These are phyloP conservation scores for Meyerozyma sp. DNA, from an alignment of 1,139 yeast species.

Conservation along the genomic window DNA sequence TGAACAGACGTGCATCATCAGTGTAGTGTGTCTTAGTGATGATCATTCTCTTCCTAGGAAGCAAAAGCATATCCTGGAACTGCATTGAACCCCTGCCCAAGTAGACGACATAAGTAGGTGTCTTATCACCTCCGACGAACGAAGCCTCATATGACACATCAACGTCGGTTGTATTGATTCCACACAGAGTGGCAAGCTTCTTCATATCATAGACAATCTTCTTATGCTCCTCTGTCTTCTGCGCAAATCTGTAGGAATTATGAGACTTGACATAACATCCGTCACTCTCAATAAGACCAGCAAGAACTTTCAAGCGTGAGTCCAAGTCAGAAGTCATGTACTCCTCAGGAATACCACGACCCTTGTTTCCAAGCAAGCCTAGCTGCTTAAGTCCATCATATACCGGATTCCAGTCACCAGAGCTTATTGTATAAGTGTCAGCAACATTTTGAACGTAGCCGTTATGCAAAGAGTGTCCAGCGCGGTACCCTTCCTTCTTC, in stretches of 20 bases:
- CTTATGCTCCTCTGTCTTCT: neutral
- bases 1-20: neutral
- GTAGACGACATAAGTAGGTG: neutral
- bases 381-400: neutral
- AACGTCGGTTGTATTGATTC: slow-evolving; percentile 1
- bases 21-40: neutral
- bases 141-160: neutral
- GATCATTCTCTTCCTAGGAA: slow-evolving; percentile 2
- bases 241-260: slow-evolving; percentile 1
- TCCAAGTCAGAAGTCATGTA: slow-evolving; percentile 1
- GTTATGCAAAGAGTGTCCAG: neutral
- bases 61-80: neutral
- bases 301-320: neutral
- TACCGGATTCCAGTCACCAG: slow-evolving; percentile 1
- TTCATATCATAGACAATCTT: slow-evolving; percentile 2
- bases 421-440: neutral
- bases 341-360: neutral
- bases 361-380: slow-evolving; percentile 2
- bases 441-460: neutral
- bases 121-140: neutral
- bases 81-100: slow-evolving; percentile 1
- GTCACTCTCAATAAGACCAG: slow-evolving; percentile 3
- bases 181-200: neutral
- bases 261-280: slow-evolving; percentile 2
- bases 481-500: neutral